These are phyloP conservation scores for Evernia prunastri DNA, from an alignment of 495 filamentous ascomycete genomes.

Conservation along the genomic window DNA sequence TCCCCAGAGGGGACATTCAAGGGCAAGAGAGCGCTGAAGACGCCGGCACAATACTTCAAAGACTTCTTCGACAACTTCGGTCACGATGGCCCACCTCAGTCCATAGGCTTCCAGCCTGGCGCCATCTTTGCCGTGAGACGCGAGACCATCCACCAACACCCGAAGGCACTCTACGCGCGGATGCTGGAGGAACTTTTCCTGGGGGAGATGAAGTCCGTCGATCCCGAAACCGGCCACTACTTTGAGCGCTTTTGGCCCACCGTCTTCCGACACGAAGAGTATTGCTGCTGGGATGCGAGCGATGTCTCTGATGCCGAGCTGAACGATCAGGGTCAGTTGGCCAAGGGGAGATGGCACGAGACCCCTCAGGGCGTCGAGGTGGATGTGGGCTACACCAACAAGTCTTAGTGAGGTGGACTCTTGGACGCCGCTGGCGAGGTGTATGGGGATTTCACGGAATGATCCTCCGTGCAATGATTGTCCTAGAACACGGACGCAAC, in stretches of 20 bases:
- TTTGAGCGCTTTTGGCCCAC: slow-evolving; percentile 21
- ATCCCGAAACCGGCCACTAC: slow-evolving; percentile 22
- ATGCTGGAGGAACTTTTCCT: slow-evolving; percentile 16
- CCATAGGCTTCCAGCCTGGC: slow-evolving; percentile 17
- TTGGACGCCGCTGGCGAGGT: no score
- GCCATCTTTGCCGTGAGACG: slow-evolving; percentile 20
- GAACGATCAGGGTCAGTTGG: slow-evolving; percentile 19
- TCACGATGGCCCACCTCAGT: slow-evolving; percentile 7
- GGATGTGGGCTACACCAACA: slow-evolving; percentile 7
- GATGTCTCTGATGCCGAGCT: slow-evolving; percentile 16
- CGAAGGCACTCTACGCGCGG: slow-evolving; percentile 8
- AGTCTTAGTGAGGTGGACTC: no score
- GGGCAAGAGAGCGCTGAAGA: slow-evolving; percentile 8
- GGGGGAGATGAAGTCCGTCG: slow-evolving; percentile 18
- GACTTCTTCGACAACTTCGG: slow-evolving; percentile 11
- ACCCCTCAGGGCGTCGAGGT: slow-evolving; percentile 13
- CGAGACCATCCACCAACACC: slow-evolving; percentile 18
- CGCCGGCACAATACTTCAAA: slow-evolving; percentile 13
- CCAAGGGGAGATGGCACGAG: slow-evolving; percentile 19
- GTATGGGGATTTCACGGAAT: no score
- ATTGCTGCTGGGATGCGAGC: slow-evolving; percentile 15
- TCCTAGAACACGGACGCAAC: no score
- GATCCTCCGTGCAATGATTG: no score
- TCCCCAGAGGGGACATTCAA: background rate
- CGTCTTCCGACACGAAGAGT: slow-evolving; percentile 17